These are phyloP conservation scores for Wickerhamomyces hampshirensis DNA, from an alignment of 805 yeast genomes.

Conservation along the genomic window DNA sequence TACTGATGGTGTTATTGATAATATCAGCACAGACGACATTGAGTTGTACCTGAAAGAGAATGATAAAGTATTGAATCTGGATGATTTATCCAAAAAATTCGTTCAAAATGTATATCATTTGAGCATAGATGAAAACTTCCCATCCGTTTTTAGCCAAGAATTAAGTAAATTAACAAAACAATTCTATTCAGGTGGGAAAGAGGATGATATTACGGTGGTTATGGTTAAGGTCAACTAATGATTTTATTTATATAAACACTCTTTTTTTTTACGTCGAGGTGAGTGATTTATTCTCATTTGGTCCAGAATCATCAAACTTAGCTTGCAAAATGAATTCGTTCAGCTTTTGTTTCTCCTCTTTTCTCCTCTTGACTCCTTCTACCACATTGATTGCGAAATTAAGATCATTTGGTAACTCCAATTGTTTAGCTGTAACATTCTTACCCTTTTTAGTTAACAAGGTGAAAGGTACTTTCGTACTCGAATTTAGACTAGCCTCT, in stretches of 20 bases:
- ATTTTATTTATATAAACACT: too few relatives aligned
- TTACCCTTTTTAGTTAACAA: constrained; percentile 53
- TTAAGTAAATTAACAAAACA: constrained; percentile 61
- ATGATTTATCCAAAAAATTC: constrained; percentile 46
- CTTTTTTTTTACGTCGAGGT: too few relatives aligned
- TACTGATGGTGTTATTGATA: constrained; percentile 93
- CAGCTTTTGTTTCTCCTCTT: constrained; percentile 51
- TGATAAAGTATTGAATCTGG: constrained; percentile 31
- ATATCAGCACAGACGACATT: constrained; percentile 68
- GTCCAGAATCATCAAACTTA: constrained; percentile 31
- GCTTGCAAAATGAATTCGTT: constrained; percentile 46
- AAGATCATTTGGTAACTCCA: constrained; percentile 49
- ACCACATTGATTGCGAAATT: constrained; percentile 49
- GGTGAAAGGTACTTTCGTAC: constrained; percentile 41
- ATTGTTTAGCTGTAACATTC: constrained; percentile 36
- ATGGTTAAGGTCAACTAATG: constrained; percentile 44
- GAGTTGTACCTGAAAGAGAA: constrained; percentile 60
- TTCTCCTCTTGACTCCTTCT: constrained; percentile 45
- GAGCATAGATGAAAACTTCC: constrained; percentile 67
- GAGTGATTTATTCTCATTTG: too few relatives aligned
- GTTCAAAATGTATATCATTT: constrained; percentile 63
- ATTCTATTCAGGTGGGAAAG: constrained; percentile 84
- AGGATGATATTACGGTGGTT: constrained; percentile 88
- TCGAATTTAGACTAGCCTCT: background rate
- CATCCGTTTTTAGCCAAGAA: constrained; percentile 84